These are phyloP conservation scores for Tuber calosporum DNA, from an alignment of 495 filamentous ascomycete genomes.

Conservation along the genomic window DNA sequence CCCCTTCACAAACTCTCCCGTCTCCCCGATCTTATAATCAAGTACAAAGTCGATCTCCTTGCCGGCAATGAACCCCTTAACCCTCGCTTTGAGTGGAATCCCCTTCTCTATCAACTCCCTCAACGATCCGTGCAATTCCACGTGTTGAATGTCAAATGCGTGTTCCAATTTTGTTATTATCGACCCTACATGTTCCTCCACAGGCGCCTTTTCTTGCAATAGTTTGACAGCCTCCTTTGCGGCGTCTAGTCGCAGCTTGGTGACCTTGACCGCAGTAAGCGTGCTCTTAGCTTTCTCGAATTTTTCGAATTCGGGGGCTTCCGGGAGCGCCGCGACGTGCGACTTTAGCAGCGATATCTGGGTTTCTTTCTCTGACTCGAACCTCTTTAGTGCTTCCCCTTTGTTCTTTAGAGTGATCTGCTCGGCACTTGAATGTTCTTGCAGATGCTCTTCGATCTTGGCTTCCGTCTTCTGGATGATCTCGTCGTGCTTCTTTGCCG, in stretches of 20 bases:
- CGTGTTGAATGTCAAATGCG: slow-evolving; percentile 22
- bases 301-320: slow-evolving; percentile 8
- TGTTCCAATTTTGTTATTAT: slow-evolving; percentile 9
- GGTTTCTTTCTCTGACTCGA: slow-evolving; percentile 8
- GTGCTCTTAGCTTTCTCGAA: slow-evolving; percentile 6
- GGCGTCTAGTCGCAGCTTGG: slow-evolving; percentile 7
- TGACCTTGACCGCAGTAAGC: slow-evolving; percentile 9
- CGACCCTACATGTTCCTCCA: not conserved
- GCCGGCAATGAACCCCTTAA: slow-evolving; percentile 27
- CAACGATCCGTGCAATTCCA: slow-evolving; percentile 31
- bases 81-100: slow-evolving; percentile 20
- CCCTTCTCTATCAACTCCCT: slow-evolving; percentile 32
- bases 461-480: slow-evolving; percentile 14
- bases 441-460: slow-evolving; percentile 11
- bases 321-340: slow-evolving; percentile 12
- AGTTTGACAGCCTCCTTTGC: slow-evolving; percentile 17
- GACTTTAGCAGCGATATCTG: slow-evolving; percentile 12
- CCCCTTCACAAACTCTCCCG: slow-evolving; percentile 17
- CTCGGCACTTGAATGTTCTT: not conserved
- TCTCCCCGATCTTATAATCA: slow-evolving; percentile 21
- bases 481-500: slow-evolving; percentile 6
- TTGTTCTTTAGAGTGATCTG: slow-evolving; percentile 8
- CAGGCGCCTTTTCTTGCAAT: slow-evolving; percentile 3
- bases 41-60: slow-evolving; percentile 21
- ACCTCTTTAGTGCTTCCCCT: slow-evolving; percentile 9